A percentile compares a stretch with the other conserved stretches of the same genome.
phyloP scores from a whole-genome alignment of 208 protist genomes.

The Acanthamoeba castellanii region DNA sequence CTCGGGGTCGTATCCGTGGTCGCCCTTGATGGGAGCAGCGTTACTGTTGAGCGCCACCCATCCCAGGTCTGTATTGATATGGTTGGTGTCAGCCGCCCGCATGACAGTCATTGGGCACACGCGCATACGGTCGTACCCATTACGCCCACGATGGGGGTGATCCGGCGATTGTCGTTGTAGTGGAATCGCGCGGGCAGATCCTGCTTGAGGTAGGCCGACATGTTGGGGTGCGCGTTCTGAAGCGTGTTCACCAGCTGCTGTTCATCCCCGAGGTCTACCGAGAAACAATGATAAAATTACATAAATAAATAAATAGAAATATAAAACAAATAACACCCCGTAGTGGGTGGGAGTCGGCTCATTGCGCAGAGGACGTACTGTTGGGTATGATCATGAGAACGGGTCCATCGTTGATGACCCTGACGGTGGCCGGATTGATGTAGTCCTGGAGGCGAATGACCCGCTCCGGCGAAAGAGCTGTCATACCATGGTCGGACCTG shows the following conservation, averaged over 20 bases:
- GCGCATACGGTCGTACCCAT: neutral
- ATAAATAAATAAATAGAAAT: neutral
- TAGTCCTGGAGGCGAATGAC: slow-evolving; percentile 40
- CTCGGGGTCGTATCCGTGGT: slow-evolving; percentile 53
- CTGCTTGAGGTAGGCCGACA: slow-evolving; percentile 63
- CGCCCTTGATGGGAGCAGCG: neutral
- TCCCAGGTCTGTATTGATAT: neutral
- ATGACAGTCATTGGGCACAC: neutral
- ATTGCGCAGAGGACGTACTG: neutral
- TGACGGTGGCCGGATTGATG: slow-evolving; percentile 27
- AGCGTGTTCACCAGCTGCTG: slow-evolving; percentile 23
- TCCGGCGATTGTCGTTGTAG: slow-evolving; percentile 62
- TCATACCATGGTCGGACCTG: slow-evolving; percentile 73
- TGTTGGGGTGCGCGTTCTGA: slow-evolving; percentile 65
- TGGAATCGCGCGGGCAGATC: slow-evolving; percentile 61
- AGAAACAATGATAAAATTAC: too few relatives aligned
- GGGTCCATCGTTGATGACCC: slow-evolving; percentile 12
- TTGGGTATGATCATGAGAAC: slow-evolving; percentile 33
- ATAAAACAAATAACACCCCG: neutral
- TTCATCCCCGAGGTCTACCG: neutral
- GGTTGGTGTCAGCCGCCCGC: too few relatives aligned
- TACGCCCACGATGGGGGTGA: slow-evolving; percentile 35
- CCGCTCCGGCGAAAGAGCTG: neutral
- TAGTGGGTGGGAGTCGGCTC: neutral
- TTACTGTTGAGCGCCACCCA: neutral